Conservation (phyloP, 2,329 filamentous ascomycete species). For the Xylariomycetidae sp. region DNA sequence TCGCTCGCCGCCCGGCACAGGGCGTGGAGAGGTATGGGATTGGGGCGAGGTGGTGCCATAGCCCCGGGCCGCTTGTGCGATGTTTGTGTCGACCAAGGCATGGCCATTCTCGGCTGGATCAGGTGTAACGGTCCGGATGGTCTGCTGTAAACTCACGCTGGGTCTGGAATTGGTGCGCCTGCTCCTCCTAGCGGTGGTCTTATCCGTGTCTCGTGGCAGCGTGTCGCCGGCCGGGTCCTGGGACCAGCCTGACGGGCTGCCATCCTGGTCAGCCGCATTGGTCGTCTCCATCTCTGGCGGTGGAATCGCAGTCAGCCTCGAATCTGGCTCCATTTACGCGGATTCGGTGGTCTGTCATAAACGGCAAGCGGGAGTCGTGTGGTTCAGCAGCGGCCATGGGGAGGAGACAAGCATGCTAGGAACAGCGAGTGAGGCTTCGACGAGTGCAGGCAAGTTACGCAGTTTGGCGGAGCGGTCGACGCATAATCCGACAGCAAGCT, state of each 20-base stretch:
- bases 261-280: conserved; percentile 31
- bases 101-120: conserved; percentile 40
- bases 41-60: conserved; percentile 31
- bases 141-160: conserved; percentile 29
- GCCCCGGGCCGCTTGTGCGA: conserved; percentile 24
- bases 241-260: conserved; percentile 30
- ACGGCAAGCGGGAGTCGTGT: conserved; percentile 11
- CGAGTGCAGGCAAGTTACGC: conserved; percentile 10
- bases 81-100: conserved; percentile 13
- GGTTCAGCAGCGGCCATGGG: conserved; percentile 20
- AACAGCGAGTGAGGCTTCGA: conserved; percentile 7
- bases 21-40: conserved; percentile 36
- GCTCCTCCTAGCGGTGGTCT: conserved; percentile 14
- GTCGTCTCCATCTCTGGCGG: conserved; percentile 41
- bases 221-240: conserved; percentile 24
- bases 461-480: conserved; percentile 15
- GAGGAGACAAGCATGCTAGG: conserved; percentile 17
- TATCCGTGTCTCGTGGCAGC: conserved; percentile 16
- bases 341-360: conserved; percentile 20
- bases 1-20: conserved; percentile 37
- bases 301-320: conserved; percentile 39
- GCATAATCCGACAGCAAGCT: conserved; percentile 15
- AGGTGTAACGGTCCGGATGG: conserved; percentile 61
- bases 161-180: conserved; percentile 22
- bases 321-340: conserved; percentile 32